These are phyloP conservation scores for Gossypium australe DNA, from an alignment of 345 rosid species.

Conservation along the genomic window DNA sequence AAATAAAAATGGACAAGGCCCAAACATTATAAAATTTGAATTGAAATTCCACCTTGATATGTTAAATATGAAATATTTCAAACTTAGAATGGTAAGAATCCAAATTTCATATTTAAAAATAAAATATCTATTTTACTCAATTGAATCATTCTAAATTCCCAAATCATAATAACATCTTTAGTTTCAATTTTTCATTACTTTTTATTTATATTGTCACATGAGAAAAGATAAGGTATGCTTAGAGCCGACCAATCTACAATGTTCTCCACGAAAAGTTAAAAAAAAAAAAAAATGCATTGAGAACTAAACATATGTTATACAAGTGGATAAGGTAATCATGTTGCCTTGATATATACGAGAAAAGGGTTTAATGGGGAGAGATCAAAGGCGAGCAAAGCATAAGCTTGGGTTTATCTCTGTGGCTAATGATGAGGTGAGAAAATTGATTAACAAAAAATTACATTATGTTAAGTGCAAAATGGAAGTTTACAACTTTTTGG, in stretches of 20 bases:
- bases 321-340: not conserved
- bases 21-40: too few relatives aligned
- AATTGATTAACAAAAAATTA: not conserved
- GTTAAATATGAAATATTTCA: too few relatives aligned
- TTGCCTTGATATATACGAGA: constrained; percentile 9
- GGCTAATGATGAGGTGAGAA: constrained; percentile 1
- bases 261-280: too few relatives aligned
- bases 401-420: not conserved
- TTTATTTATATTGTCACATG: not conserved
- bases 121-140: too few relatives aligned
- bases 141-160: too few relatives aligned
- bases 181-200: not conserved
- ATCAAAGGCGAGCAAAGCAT: not conserved
- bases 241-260: not conserved
- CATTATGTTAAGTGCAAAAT: not conserved
- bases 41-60: too few relatives aligned
- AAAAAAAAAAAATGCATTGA: too few relatives aligned
- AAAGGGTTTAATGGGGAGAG: not conserved
- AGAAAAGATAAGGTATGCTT: not conserved
- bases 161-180: not conserved
- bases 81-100: too few relatives aligned
- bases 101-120: too few relatives aligned
- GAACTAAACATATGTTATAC: too few relatives aligned
- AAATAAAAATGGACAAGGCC: too few relatives aligned
- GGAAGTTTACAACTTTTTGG: not conserved